Conservation (phyloP, 441 rosid genomes). For the Gossypium davidsonii region DNA sequence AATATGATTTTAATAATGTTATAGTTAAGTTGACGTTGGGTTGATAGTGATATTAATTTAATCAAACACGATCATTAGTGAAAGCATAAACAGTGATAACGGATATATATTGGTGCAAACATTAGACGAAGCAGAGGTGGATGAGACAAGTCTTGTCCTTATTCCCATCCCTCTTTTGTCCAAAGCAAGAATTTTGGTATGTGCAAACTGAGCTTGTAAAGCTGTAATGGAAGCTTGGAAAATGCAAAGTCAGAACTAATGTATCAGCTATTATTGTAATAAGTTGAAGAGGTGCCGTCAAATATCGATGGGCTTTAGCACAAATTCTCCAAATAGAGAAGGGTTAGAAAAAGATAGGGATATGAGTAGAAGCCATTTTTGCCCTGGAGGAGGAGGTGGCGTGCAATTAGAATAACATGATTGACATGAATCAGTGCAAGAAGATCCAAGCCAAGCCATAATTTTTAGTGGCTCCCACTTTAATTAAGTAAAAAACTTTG, state of each 20-base stretch:
- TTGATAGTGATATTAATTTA: too few relatives aligned
- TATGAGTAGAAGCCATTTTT: background rate
- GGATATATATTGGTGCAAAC: too few relatives aligned
- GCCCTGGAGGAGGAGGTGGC: background rate
- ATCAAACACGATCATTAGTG: too few relatives aligned
- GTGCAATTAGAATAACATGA: conserved; percentile 1
- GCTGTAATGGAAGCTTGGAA: background rate
- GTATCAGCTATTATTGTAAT: background rate
- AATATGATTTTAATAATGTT: too few relatives aligned
- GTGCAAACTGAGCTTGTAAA: background rate
- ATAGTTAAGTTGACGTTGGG: rapidly evolving
- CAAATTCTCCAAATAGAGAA: background rate
- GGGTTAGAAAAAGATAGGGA: background rate
- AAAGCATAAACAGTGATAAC: too few relatives aligned
- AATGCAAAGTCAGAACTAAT: background rate
- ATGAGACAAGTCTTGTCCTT: too few relatives aligned
- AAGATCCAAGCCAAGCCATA: background rate
- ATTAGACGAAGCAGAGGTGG: too few relatives aligned
- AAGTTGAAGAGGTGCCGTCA: background rate
- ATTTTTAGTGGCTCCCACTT: background rate
- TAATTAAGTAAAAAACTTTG: background rate
- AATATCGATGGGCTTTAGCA: background rate
- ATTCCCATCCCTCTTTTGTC: background rate
- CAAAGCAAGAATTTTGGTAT: background rate
- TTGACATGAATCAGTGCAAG: background rate